Evolutionary conservation across 768 basidiomycete species (phyloP).

Genomic region (Boletus fagicola): DNA sequence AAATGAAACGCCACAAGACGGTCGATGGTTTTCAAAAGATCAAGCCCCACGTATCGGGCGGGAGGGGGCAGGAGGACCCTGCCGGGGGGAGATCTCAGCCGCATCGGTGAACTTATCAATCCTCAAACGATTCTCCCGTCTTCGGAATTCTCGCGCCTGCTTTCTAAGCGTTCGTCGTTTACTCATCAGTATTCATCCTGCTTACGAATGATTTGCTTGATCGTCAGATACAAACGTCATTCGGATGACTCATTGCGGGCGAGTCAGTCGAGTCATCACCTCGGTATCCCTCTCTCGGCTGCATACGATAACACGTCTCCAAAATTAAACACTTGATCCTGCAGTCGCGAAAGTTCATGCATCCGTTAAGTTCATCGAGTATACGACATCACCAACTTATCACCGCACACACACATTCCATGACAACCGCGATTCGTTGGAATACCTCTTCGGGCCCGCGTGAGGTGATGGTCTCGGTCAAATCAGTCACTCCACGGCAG

Average conservation of each 20-base stretch:
- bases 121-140: neutral
- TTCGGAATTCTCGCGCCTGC: neutral
- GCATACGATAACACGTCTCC: neutral
- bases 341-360: neutral
- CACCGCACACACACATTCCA: slow-evolving; percentile 8
- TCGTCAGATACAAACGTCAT: slow-evolving; percentile 7
- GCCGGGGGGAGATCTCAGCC: too few relatives aligned
- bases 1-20: slow-evolving; percentile 1
- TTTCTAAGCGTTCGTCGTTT: slow-evolving; percentile 7
- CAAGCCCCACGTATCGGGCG: neutral
- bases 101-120: neutral
- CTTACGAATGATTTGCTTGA: slow-evolving; percentile 11
- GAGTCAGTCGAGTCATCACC: slow-evolving; percentile 12
- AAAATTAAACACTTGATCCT: neutral
- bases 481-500: neutral
- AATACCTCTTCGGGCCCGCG: slow-evolving; percentile 11
- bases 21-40: neutral
- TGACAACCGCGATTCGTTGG: slow-evolving; percentile 4
- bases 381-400: slow-evolving; percentile 6
- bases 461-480: slow-evolving; percentile 6
- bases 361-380: neutral
- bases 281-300: neutral
- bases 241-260: neutral
- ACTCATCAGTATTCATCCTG: neutral
- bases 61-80: too few relatives aligned